Base-by-base conservation (phyloP, 441 rosid genomes). In the Corymbia citriodora region DNA sequence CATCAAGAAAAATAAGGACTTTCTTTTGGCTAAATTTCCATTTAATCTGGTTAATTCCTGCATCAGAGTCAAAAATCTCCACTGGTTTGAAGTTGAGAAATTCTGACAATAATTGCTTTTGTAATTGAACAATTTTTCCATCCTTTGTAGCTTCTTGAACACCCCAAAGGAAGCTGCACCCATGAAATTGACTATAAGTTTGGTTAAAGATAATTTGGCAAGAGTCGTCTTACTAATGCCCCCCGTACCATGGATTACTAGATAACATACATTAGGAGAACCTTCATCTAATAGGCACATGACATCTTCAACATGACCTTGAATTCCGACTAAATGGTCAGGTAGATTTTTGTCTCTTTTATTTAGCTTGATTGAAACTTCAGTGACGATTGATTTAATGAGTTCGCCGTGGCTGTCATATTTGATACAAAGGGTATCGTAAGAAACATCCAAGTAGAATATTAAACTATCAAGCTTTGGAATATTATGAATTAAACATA, bases 161-260 rank as follows among this genome's bases (percentile, higher is more conserved):
- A 11, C 1, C 65, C 15, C 0, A 61, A 61, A 61, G 68, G n/a
- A 61, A 61, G 68, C 68, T 25, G 0, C 0, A 61, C 15, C 68
- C 68, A 25, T 27, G 0, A 25, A 61, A 61, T 8, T 2, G 8
- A 27, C 0, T 0, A 61, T 1, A 61, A 61, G 27, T 61, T 61
- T 61, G 68, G 68, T 61, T 61, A 27, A 61, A 61, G 68, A 61
- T 0, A 0, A 27, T 27, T 27, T 61, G 0, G 68, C 31, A 61
- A 61, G 68, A 27, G n/a, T 61, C 1, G 8, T 61, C 68, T 61
- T 61, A 61, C 68, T n/a, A 0, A 61, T 61, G 31, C 68, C 31
- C 2, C n/a, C 15, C 31, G 27, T 61, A 6, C n/a, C 68, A 5
- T 61, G 68, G 3, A 61, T 61, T 16, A 61, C 31, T 61, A 61